These are phyloP conservation scores for Calycina marina DNA, from an alignment of 2,329 filamentous ascomycete genomes.

Conservation along the genomic window DNA sequence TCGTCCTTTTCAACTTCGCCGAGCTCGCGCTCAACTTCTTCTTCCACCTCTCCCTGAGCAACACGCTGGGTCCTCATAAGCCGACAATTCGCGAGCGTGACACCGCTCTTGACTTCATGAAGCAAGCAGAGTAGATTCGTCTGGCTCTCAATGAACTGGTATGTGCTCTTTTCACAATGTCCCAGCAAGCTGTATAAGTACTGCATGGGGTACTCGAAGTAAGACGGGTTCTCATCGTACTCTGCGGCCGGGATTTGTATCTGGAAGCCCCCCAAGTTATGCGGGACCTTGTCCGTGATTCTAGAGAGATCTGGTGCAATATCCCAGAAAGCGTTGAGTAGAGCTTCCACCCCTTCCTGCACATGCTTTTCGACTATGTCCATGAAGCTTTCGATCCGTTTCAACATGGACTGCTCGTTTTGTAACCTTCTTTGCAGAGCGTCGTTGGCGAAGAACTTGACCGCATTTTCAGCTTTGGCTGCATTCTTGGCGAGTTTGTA, in stretches of 20 bases:
- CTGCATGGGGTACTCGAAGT: slow-evolving; percentile 68
- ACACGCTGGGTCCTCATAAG: slow-evolving; percentile 50
- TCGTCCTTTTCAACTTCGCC: slow-evolving; percentile 49
- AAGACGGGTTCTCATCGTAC: slow-evolving; percentile 73
- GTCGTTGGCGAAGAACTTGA: slow-evolving; percentile 72
- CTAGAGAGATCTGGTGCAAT: slow-evolving; percentile 73
- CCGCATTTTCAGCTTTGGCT: slow-evolving; percentile 66
- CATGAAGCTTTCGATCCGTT: slow-evolving; percentile 63
- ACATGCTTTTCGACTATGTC: slow-evolving; percentile 73
- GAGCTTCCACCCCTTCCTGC: slow-evolving; percentile 73
- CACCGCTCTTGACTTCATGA: slow-evolving; percentile 76
- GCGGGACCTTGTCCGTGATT: slow-evolving; percentile 67
- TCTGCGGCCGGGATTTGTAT: slow-evolving; percentile 69
- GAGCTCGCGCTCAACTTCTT: slow-evolving; percentile 27
- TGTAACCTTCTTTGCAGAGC: slow-evolving; percentile 54
- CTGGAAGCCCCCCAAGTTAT: slow-evolving; percentile 38
- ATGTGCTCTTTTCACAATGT: slow-evolving; percentile 83
- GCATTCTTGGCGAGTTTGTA: slow-evolving; percentile 62
- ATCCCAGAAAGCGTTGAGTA: slow-evolving; percentile 94
- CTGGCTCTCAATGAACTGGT: slow-evolving; percentile 94
- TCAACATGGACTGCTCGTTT: slow-evolving; percentile 57
- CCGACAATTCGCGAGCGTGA: slow-evolving; percentile 53
- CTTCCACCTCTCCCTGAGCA: slow-evolving; percentile 24
- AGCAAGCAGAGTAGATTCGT: slow-evolving; percentile 79
- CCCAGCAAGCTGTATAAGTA: slow-evolving; percentile 77